Evolutionary conservation across 2,329 filamentous ascomycete genomes (phyloP), one percentile per base, ranked within the genome.

Genomic region (Bipolaris bicolor): DNA sequence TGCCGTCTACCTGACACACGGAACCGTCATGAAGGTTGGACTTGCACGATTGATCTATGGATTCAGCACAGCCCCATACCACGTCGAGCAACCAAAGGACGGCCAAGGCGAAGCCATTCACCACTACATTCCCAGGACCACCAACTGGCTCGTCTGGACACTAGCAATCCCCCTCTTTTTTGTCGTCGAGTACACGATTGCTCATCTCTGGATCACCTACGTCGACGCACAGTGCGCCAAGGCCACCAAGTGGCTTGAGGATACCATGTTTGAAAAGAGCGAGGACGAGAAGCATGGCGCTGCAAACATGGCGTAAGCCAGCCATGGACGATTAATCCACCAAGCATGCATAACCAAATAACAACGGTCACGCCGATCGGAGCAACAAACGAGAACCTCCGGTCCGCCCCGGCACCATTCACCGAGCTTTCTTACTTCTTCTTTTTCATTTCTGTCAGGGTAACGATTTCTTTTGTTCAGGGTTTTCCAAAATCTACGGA

Each of bases 1-100:
- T 57, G 82, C 83, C 22, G 82, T 85, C 4, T 85, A 85, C 64
- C 78, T 85, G 11, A 76, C 80, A 9, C 83, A 85, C 66, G 82
- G 83, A 45, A 84, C 82, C 0, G 76, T 85, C 15, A 69, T 85
- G 44, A 80, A 82, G 18, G 81, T 80, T 1, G 77, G 83, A 1
- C 77, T 82, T 20, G 78, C 78, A 37, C 82, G 83, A 76, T 78
- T 84, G 68, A 77, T 84, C 6, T 84, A 84, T 61, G 82, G 82
- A 33, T 81, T 82, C 57, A 78, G 75, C 46, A 78, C 78, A 24
- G 72, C 80, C 58, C 78, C 79, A 2, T 81, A 78, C 73, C 60
- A 63, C 43, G 61, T 72, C 10, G 74, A 75, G 46, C 68, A 72
- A 46, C 74, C 78, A 51, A 79, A 81, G 11, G 71, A 78, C 29